Conservation (phyloP, 306 rosid genomes). For the Oxytropis ochrocephala region DNA sequence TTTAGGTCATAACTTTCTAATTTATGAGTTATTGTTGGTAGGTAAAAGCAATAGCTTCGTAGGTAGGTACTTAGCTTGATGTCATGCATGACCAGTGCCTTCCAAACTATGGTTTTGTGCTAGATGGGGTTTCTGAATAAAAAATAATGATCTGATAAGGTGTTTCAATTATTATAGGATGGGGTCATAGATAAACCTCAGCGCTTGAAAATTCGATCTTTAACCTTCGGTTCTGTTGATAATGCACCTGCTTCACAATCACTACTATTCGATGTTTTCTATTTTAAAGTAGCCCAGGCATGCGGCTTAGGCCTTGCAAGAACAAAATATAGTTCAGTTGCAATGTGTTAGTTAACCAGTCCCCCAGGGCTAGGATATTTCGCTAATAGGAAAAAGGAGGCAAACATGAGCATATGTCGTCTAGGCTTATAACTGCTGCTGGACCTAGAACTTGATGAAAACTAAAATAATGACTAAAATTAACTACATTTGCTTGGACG, state of each 20-base stretch:
- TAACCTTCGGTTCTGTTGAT: neutral
- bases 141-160: neutral
- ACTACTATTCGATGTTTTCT: neutral
- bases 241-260: neutral
- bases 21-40: neutral
- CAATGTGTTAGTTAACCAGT: neutral
- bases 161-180: neutral
- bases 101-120: neutral
- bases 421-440: neutral
- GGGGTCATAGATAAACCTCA: neutral
- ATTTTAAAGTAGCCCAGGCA: neutral
- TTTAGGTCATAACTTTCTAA: neutral
- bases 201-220: neutral
- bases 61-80: neutral
- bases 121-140: neutral
- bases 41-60: neutral
- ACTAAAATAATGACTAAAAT: neutral
- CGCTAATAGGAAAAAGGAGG: neutral
- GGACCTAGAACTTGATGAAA: neutral
- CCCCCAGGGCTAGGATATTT: neutral
- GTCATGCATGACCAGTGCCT: neutral
- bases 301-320: neutral
- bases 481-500: conserved; percentile 4
- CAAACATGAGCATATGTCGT: neutral
- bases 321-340: conserved; percentile 8